Base-by-base conservation (phyloP, 1,139 yeast species). In the Pichia norvegensis region DNA sequence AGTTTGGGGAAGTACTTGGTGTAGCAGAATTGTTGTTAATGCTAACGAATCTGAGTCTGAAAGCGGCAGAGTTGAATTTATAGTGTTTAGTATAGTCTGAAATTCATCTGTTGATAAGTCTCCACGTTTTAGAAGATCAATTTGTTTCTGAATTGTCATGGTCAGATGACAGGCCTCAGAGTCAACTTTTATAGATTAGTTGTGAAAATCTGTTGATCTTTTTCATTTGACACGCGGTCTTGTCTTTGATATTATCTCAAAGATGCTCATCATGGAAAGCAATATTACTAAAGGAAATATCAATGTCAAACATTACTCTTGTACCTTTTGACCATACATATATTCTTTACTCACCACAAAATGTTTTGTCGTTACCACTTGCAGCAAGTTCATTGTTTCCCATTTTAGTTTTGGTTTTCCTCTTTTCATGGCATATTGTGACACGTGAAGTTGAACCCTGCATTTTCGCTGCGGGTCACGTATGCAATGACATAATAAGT, bases 391-490 rank as follows among this genome's bases (percentile, higher is more conserved):
- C 97, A 17, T 70, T 92, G 35, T 68, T 83, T n/a, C 98, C 98
- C 1, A 84, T 90, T 44, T 77, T 82, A 41, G 70, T 87, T 35
- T 73, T 90, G 67, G 79, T 86, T 23, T 85, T 85, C 57, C 84
- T 90, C 59, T 76, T 87, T 27, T 78, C 95, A 11, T 84, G 95
- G 86, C 84, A 88, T 57, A 68, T 88, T 38, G 67, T 82, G 13
- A 76, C 95, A 0, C 68, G 97, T 46, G 97, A 92, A 59, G 73
- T 86, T 29, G 96, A 90, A 61, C 86, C 95, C 0, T 81, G 87
- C 21, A 67, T 87, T 43, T 74, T 86, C 56, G 92, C 92, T 0
- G 85, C 76, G 1, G 98, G 98, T 4, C 98, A 92, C 58, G 77
- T 90, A 19, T 68, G 73, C 11, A 83, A 87, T 53, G 97, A 92